These are phyloP conservation scores for Penicillium sp. DNA, from an alignment of 2,329 filamentous ascomycete species.

Conservation along the genomic window DNA sequence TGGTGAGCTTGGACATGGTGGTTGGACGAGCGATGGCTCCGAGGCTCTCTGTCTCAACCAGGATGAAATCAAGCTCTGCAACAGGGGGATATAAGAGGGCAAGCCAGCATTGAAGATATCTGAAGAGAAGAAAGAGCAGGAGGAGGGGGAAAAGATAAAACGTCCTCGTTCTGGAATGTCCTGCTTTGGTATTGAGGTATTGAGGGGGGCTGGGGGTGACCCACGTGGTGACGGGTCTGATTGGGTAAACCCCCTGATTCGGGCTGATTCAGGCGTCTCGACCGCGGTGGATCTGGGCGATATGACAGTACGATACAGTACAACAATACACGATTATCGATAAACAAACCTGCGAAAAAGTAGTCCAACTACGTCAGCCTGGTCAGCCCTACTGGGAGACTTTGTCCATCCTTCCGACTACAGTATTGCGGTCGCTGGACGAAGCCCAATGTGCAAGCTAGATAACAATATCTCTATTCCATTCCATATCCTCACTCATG, in stretches of 20 bases:
- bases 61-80: not conserved
- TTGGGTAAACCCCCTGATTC: slow-evolving; percentile 24
- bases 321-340: slow-evolving; percentile 10
- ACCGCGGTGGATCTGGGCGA: slow-evolving; percentile 8
- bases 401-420: not conserved
- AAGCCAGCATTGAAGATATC: slow-evolving; percentile 11
- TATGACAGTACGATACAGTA: slow-evolving; percentile 19
- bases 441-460: not conserved
- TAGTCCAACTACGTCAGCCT: not conserved
- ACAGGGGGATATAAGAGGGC: slow-evolving; percentile 2
- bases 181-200: slow-evolving; percentile 13
- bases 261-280: slow-evolving; percentile 16
- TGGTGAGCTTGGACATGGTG: slow-evolving; percentile 52
- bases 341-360: slow-evolving; percentile 8
- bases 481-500: slow-evolving; percentile 1
- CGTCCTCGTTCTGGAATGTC: slow-evolving; percentile 19
- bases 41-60: not conserved
- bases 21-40: not conserved
- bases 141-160: slow-evolving; percentile 18
- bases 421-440: not conserved
- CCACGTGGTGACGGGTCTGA: slow-evolving; percentile 4
- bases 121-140: slow-evolving; percentile 8
- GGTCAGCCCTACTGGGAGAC: not conserved
- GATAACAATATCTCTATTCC: slow-evolving; percentile 1
- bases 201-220: slow-evolving; percentile 27